phyloP scores from a whole-genome alignment of 441 rosid genomes.

The Syzygium malaccense region DNA sequence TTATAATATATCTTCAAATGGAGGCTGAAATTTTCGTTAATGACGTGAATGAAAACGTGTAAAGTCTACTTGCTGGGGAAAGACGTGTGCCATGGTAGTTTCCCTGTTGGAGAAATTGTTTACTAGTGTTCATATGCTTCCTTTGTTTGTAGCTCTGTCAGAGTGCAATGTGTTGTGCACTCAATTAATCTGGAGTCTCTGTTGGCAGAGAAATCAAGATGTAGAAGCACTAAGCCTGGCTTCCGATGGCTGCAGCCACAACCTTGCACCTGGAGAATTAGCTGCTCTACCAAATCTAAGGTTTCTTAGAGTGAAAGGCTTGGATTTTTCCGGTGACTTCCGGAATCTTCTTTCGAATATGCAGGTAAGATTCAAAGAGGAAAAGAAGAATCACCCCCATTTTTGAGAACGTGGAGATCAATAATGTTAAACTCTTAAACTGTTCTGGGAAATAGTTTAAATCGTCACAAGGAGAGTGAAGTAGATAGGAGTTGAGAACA shows the following conservation, averaged over 20 bases:
- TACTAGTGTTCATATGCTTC: neutral
- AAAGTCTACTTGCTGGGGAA: neutral
- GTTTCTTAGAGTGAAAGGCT: neutral
- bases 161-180: neutral
- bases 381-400: neutral
- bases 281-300: neutral
- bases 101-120: neutral
- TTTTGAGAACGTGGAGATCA: neutral
- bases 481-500: too few species aligned
- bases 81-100: neutral
- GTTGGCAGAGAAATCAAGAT: neutral
- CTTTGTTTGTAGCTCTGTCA: neutral
- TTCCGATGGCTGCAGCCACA: neutral
- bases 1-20: neutral
- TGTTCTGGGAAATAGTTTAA: neutral
- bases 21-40: neutral
- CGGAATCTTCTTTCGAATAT: neutral
- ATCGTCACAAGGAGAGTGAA: too few species aligned
- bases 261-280: neutral
- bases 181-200: neutral
- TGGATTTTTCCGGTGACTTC: neutral
- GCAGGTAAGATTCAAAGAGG: neutral
- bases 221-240: neutral
- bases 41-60: neutral
- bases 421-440: neutral